Percentiles rank a stretch among this genome's conserved stretches.
phyloP scores from a whole-genome alignment of 768 basidiomycete species.

The Holtermannia corniformis region DNA sequence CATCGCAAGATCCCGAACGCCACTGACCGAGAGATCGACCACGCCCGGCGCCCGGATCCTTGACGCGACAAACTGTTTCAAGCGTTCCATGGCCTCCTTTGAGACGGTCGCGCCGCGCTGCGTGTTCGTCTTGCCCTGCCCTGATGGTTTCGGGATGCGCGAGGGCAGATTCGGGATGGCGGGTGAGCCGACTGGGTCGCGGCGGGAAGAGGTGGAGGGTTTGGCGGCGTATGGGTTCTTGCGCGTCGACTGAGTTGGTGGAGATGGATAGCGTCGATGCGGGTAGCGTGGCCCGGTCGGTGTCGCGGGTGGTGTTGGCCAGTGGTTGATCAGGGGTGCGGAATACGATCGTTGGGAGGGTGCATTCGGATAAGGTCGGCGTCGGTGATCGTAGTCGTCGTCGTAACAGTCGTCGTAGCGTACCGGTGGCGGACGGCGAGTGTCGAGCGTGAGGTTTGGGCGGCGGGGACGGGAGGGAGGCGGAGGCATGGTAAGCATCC shows the following conservation, averaged over 20 bases:
- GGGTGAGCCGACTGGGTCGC: slow-evolving; percentile 8
- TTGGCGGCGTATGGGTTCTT: neutral
- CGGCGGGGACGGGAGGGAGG: neutral
- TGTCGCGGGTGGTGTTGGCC: neutral
- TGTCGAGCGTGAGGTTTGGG: neutral
- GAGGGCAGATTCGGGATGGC: too few species aligned
- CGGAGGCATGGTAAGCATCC: neutral
- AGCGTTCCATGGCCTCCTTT: slow-evolving; percentile 19
- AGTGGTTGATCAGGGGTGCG: too few species aligned
- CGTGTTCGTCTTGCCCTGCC: slow-evolving; percentile 5
- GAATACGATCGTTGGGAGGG: neutral
- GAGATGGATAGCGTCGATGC: neutral
- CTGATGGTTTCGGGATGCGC: slow-evolving; percentile 5
- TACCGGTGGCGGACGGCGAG: neutral
- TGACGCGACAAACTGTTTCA: slow-evolving; percentile 25
- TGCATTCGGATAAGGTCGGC: neutral
- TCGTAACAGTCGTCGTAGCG: neutral
- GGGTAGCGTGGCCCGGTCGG: slow-evolving; percentile 5
- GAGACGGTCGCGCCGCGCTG: slow-evolving; percentile 12
- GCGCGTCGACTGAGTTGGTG: neutral
- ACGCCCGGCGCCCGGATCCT: slow-evolving; percentile 17
- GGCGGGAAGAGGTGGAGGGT: slow-evolving; percentile 3
- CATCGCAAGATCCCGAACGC: neutral
- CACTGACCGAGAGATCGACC: slow-evolving; percentile 30
- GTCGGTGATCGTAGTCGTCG: slow-evolving; percentile 1